These are phyloP conservation scores for Aspergillus nomiae DNA, from an alignment of 2,329 filamentous ascomycete genomes.

Conservation along the genomic window DNA sequence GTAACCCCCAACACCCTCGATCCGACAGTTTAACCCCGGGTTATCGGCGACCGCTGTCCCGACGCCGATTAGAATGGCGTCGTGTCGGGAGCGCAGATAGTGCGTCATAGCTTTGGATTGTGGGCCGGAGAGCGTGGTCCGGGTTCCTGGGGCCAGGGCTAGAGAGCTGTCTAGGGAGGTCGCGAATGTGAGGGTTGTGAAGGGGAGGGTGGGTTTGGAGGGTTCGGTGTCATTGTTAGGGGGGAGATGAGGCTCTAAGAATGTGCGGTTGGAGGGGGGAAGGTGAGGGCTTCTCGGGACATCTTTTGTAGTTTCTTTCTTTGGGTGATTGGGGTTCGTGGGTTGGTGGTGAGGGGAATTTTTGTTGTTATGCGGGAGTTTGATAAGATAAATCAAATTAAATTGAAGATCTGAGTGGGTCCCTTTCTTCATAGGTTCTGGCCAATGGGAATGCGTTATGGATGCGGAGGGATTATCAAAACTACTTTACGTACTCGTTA, in stretches of 20 bases:
- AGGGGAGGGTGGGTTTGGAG: conserved; percentile 36
- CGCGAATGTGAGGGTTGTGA: conserved; percentile 82
- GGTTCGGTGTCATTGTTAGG: background rate
- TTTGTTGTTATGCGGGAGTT: background rate
- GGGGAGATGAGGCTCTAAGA: conserved; percentile 13
- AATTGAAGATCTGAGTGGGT: background rate
- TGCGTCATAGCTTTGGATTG: conserved; percentile 93
- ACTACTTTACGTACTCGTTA: too few species aligned
- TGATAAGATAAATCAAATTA: background rate
- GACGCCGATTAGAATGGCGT: conserved; percentile 82
- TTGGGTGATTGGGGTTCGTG: background rate
- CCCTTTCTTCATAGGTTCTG: background rate
- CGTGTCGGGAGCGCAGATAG: conserved; percentile 80
- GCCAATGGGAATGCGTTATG: background rate
- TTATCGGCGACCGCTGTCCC: conserved; percentile 83
- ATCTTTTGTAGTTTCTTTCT: background rate
- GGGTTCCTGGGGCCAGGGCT: conserved; percentile 70
- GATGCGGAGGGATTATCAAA: too few species aligned
- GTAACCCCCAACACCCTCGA: conserved; percentile 59
- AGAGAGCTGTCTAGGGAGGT: conserved; percentile 80
- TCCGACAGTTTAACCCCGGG: conserved; percentile 82
- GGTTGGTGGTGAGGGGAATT: background rate
- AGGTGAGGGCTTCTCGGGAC: conserved; percentile 6
- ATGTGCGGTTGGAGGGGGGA: conserved; percentile 6
- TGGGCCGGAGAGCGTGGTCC: conserved; percentile 77